Base-by-base conservation (phyloP, 192 early-diverging fungal species). In the Coemansia sp. region DNA sequence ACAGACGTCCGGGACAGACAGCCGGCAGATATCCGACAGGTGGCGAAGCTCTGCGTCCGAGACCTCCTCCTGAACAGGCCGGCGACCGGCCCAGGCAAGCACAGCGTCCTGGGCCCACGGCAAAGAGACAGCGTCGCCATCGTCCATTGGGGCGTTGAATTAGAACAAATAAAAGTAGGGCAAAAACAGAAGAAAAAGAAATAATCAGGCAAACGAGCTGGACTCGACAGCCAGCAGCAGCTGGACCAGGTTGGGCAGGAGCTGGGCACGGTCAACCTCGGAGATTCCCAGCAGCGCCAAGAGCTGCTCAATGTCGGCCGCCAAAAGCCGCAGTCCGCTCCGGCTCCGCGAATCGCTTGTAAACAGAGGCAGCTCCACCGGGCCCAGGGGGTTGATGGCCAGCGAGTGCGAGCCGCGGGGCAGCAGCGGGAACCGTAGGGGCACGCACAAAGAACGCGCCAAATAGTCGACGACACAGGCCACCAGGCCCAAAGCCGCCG, bases 401-500 rank as follows among this genome's bases (percentile, higher is more conserved):
- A 51, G 51, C 30, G 59, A 61, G 2, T 59, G 48, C 19, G 59
- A 28, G 3, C 54, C 66, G 12, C 54, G 38, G 9, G 49, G 30
- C 16, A 61, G 26, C 17, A 58, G 44, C 1, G 66, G 59, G 21
- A 57, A 69, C 12, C 66, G 53, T 35, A 62, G 19, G 3, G 66
- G 44, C 27, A 38, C 37, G n/a, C 23, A 22, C 44, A 51, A 4
- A 21, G 38, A 29, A 30, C 34, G 34, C 11, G 54, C 49, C 8
- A 47, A 44, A 12, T 23, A 26, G 27, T 56, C 59, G 23, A 69
- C 48, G 8, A 51, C 45, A 0, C 54, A 11, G 0, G 44, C 40
- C 17, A 62, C 66, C 26, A 57, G 8, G 7, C 54, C 58, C 44
- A 69, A 50, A 12, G 54, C 66, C 32, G 53, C 48, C 17, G 53